Evolutionary conservation across 2,329 filamentous ascomycete genomes (phyloP).

Genomic region (Curvularia eragrostidis): DNA sequence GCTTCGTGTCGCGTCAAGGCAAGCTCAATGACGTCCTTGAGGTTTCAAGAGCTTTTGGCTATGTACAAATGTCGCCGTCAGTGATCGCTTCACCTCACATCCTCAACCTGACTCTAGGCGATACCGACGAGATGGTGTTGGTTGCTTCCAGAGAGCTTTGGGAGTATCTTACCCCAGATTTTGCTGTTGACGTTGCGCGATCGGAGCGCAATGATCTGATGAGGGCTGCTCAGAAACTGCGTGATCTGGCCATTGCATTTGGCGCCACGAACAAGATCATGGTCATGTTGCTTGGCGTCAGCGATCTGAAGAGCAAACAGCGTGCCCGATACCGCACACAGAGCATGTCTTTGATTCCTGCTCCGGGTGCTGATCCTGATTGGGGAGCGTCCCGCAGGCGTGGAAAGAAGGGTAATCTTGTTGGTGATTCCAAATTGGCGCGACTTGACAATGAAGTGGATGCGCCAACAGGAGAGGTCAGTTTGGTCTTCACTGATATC

Average conservation of each 20-base stretch:
- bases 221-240: conserved; percentile 91
- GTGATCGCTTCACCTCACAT: conserved; percentile 91
- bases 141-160: conserved; percentile 92
- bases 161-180: conserved; percentile 89
- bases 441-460: conserved; percentile 89
- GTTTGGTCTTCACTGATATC: conserved; percentile 98
- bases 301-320: conserved; percentile 86
- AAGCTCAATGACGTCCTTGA: conserved; percentile 90
- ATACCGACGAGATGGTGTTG: conserved; percentile 92
- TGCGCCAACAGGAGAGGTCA: conserved; percentile 86
- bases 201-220: conserved; percentile 89
- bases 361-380: conserved; percentile 73
- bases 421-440: conserved; percentile 84
- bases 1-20: conserved; percentile 93
- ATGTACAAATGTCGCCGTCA: conserved; percentile 88
- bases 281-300: conserved; percentile 97
- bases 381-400: conserved; percentile 66
- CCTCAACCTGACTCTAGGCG: conserved; percentile 76
- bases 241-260: conserved; percentile 94
- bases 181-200: conserved; percentile 89
- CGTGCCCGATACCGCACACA: conserved; percentile 76
- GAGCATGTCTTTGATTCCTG: conserved; percentile 82
- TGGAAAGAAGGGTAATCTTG: conserved; percentile 65
- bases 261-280: conserved; percentile 94
- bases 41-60: conserved; percentile 94